phyloP scores from a whole-genome alignment of 2,329 filamentous ascomycete species.

The Tricladium varicosporioides region DNA sequence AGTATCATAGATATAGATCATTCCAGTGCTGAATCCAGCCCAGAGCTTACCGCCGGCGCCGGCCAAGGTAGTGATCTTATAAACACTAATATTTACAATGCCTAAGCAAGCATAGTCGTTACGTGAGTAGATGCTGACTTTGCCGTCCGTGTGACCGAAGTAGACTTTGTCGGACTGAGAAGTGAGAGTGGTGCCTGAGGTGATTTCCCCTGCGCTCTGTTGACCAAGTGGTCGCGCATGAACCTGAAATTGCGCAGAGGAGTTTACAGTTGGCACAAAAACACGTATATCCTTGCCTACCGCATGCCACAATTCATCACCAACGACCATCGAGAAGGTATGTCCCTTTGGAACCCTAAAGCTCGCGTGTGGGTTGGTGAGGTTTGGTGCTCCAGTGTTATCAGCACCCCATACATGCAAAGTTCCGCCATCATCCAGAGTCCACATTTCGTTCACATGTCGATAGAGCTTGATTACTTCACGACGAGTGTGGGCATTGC shows the following conservation, averaged over 20 bases:
- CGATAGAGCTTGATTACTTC: slow-evolving; percentile 85
- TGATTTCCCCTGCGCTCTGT: slow-evolving; percentile 79
- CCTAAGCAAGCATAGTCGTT: slow-evolving; percentile 75
- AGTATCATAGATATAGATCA: slow-evolving; percentile 90
- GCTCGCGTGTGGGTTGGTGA: slow-evolving; percentile 69
- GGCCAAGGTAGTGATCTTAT: slow-evolving; percentile 87
- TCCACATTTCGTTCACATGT: slow-evolving; percentile 89
- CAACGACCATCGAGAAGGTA: slow-evolving; percentile 85
- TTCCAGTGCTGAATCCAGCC: slow-evolving; percentile 93
- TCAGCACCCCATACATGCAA: slow-evolving; percentile 86
- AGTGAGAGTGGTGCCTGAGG: slow-evolving; percentile 73
- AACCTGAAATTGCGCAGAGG: slow-evolving; percentile 71
- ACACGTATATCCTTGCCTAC: slow-evolving; percentile 83
- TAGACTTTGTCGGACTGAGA: slow-evolving; percentile 77
- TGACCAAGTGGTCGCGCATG: slow-evolving; percentile 68
- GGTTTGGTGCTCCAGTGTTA: slow-evolving; percentile 65
- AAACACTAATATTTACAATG: slow-evolving; percentile 82
- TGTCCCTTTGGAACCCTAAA: slow-evolving; percentile 79
- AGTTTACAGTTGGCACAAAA: slow-evolving; percentile 70
- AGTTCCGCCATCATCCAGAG: slow-evolving; percentile 83
- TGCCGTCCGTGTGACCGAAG: slow-evolving; percentile 90
- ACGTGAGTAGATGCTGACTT: slow-evolving; percentile 84
- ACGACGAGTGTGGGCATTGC: slow-evolving; percentile 70
- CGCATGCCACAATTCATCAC: slow-evolving; percentile 82
- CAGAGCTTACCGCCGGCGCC: slow-evolving; percentile 82